Conservation (phyloP, 768 basidiomycete genomes). For the Lentinus brumalis region DNA sequence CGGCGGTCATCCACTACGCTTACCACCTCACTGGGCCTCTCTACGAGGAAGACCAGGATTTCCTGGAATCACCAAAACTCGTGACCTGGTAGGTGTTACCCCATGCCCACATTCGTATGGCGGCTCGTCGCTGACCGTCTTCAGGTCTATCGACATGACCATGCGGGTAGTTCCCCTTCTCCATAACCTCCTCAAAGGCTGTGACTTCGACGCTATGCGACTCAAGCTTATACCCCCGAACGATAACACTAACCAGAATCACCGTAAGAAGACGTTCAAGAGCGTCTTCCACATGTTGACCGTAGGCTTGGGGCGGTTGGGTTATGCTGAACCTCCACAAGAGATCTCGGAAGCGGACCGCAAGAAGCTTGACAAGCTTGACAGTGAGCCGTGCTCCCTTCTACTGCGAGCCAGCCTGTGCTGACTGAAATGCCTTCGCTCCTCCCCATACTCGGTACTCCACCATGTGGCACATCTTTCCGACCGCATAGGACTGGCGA, state of each 20-base stretch:
- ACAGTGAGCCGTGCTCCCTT: constrained; percentile 18
- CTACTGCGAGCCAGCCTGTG: neutral
- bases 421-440: no score
- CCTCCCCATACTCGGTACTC: no score
- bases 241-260: constrained; percentile 43
- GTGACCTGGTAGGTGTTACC: constrained; percentile 38
- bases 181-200: constrained; percentile 60
- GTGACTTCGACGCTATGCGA: constrained; percentile 51
- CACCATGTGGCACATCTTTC: no score
- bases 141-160: constrained; percentile 53
- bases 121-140: constrained; percentile 10
- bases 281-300: constrained; percentile 71
- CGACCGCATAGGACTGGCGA: no score
- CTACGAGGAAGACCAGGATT: constrained; percentile 41
- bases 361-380: constrained; percentile 26
- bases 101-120: neutral
- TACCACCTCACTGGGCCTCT: constrained; percentile 53
- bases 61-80: constrained; percentile 39
- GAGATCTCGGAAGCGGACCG: constrained; percentile 22
- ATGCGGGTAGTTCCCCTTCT: constrained; percentile 60
- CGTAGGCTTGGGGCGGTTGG: constrained; percentile 75
- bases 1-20: constrained; percentile 62
- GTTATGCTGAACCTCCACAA: constrained; percentile 50
- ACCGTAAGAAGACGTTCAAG: constrained; percentile 50
- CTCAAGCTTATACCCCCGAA: constrained; percentile 43